Evolutionary conservation across 768 basidiomycete species (phyloP).

Genomic region (Leucogyrophana mollusca): DNA sequence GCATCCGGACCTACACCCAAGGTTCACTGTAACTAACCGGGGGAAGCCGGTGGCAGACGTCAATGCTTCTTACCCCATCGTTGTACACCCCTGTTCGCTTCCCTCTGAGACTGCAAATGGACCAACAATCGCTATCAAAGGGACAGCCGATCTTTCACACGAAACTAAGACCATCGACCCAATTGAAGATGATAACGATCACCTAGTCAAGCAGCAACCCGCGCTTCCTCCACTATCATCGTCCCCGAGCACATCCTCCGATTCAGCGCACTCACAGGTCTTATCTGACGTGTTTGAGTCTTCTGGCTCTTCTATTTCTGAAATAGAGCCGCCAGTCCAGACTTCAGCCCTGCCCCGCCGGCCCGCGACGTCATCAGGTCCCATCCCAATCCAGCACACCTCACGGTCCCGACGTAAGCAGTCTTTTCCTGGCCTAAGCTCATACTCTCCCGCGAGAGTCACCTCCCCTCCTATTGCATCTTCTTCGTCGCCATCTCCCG

Average conservation of each 20-base stretch:
- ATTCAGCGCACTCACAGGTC: neutral
- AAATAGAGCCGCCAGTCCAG: neutral
- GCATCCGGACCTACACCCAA: conserved; percentile 1
- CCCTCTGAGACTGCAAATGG: no score
- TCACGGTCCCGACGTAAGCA: neutral
- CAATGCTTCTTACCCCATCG: no score
- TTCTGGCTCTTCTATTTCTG: neutral
- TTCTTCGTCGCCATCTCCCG: conserved; percentile 8
- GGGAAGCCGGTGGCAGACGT: no score
- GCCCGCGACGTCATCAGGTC: neutral
- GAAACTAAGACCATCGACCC: no score
- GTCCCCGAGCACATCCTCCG: conserved; percentile 2
- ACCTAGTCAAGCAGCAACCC: neutral
- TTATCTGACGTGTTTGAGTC: no score
- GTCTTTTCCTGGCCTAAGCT: conserved; percentile 1
- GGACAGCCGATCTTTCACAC: no score
- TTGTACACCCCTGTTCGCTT: no score
- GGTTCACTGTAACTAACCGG: neutral
- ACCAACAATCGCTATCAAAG: no score
- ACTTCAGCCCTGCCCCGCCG: neutral
- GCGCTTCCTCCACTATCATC: conserved; percentile 1
- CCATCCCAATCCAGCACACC: conserved; percentile 5
- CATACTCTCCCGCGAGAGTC: neutral
- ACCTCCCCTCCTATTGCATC: conserved; percentile 2
- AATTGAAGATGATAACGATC: no score